phyloP scores from a whole-genome alignment of 2,329 filamentous ascomycete species.

The Phaeosphaeriaceae sp. region DNA sequence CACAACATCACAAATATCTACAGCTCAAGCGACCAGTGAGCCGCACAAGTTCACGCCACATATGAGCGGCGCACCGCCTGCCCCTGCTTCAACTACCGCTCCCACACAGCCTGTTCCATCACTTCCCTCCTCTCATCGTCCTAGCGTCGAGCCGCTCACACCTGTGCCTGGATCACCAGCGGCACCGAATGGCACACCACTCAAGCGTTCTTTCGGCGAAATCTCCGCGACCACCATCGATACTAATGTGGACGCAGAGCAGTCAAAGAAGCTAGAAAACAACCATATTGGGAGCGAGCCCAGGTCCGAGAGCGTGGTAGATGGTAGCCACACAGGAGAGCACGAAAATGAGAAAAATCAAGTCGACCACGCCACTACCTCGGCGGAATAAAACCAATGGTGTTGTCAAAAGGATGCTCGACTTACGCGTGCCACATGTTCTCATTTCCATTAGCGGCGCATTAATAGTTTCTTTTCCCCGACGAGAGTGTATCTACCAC shows the following conservation, averaged over 20 bases:
- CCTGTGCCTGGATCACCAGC: constrained; percentile 45
- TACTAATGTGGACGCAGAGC: constrained; percentile 14
- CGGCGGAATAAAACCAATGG: too few species aligned
- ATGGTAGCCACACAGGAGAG: not conserved
- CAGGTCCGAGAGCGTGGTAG: not conserved
- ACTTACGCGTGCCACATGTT: too few species aligned
- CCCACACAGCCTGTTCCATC: constrained; percentile 14
- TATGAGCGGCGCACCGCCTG: constrained; percentile 27
- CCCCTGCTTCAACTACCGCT: constrained; percentile 11
- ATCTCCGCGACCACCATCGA: constrained; percentile 17
- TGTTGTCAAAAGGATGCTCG: too few species aligned
- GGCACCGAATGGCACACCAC: constrained; percentile 31
- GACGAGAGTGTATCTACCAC: not conserved
- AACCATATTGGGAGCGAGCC: not conserved
- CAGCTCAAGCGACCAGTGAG: constrained; percentile 12
- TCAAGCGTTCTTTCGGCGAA: constrained; percentile 25
- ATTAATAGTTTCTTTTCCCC: not conserved
- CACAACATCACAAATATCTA: constrained; percentile 7
- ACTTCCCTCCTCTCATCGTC: constrained; percentile 29
- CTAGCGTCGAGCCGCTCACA: constrained; percentile 46
- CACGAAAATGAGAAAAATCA: too few species aligned
- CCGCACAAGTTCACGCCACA: constrained; percentile 38
- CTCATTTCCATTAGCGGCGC: not conserved
- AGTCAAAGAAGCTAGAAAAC: constrained; percentile 9
- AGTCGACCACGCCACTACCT: too few species aligned